Evolutionary conservation across 768 basidiomycete species (phyloP), one percentile per base, ranked within the genome.

Genomic region (Trametes villosa): DNA sequence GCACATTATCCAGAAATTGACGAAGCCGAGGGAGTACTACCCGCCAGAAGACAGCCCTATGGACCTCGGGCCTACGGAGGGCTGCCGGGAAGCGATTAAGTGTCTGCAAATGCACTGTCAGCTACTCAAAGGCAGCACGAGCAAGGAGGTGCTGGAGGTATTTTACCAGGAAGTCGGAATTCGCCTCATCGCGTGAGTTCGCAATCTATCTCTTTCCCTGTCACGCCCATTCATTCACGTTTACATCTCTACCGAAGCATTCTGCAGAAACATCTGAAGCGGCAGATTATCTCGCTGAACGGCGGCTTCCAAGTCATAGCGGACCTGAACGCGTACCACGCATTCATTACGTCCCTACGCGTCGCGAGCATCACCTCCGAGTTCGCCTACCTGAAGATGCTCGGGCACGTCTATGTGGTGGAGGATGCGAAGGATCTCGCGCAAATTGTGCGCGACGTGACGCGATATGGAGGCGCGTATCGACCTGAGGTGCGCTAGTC

Each of bases 151-250:
- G 3, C 77, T 99, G 33, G 97, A 98, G 70, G 96, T 99, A 4
- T 98, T 99, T 74, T 94, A 98, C 72, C 92, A 96, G 74, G 97
- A 99, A 74, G 91, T 99, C 46, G 96, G 96, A 6, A 88, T 97
- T 59, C 86, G 97, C 36, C 63, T 76, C 34, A 73, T 73, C 27
- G 66, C 63, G 75, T 75, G 49, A 34, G 65, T 63, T 9, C 18
- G 36, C 38, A n/a, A n/a, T n/a, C n/a, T n/a, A n/a, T 24, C 45
- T 26, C 38, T 9, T 18, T 17, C 12, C 17, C 46, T 17, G 17
- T n/a, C 18, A 15, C 9, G 46, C 27, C 27, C n/a, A n/a, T n/a
- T 17, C 11, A 2, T 4, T 9, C 3, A 34, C 50, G 20, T 34
- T 36, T 3, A 24, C 27, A 4, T 12, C 20, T 4, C 12, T 20